Evolutionary conservation across 2,329 filamentous ascomycete species (phyloP).

Genomic region (Piedraia hortae): DNA sequence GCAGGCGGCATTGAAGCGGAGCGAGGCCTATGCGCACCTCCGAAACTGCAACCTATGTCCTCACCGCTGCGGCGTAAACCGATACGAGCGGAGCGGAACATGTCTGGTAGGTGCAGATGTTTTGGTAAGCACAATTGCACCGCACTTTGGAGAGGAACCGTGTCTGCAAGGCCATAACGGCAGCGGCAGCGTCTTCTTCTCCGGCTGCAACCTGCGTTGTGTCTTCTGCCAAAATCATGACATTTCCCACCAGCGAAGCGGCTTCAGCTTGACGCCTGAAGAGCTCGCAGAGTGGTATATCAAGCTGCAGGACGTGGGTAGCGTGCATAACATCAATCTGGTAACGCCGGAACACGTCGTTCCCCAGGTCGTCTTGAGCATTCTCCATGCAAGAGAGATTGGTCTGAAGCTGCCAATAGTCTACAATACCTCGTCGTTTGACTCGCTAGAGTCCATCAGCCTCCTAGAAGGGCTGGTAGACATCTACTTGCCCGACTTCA

Average conservation of each 20-base stretch:
- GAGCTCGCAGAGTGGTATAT: constrained; percentile 59
- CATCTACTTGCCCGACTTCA: neutral
- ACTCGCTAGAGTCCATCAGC: constrained; percentile 47
- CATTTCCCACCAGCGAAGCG: constrained; percentile 57
- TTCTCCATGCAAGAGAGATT: constrained; percentile 41
- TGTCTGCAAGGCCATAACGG: constrained; percentile 63
- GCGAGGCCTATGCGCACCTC: constrained; percentile 45
- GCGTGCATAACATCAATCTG: constrained; percentile 73
- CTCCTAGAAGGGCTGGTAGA: neutral
- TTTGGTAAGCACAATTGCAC: constrained; percentile 62
- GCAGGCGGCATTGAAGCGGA: constrained; percentile 46
- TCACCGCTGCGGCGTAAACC: constrained; percentile 47
- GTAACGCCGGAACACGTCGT: constrained; percentile 71
- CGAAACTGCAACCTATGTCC: constrained; percentile 61
- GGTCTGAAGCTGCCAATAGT: constrained; percentile 48
- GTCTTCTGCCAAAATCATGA: constrained; percentile 61
- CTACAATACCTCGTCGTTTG: constrained; percentile 66
- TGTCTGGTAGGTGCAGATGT: constrained; percentile 49
- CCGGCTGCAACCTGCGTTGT: constrained; percentile 47
- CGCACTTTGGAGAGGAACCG: constrained; percentile 62
- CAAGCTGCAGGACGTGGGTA: constrained; percentile 56
- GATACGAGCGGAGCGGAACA: constrained; percentile 50
- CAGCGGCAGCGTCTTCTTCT: constrained; percentile 58
- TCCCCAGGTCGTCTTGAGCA: constrained; percentile 51
- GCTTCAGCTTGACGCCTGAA: constrained; percentile 52